Evolutionary conservation across 164 flowering plant species (phyloP).

Genomic region (Magnolia sinica): DNA sequence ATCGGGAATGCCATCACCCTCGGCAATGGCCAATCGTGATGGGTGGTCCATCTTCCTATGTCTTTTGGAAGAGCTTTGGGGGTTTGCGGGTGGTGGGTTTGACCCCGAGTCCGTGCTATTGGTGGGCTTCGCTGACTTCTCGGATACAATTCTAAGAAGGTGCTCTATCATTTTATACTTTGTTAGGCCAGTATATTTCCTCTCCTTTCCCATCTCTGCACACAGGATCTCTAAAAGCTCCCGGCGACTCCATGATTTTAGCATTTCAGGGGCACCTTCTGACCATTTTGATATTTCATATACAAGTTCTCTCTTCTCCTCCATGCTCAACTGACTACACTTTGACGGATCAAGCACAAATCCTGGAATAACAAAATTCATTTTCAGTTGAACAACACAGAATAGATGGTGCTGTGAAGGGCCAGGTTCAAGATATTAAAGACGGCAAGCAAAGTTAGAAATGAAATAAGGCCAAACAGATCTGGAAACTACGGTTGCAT

Average conservation of each 20-base stretch:
- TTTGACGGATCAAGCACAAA: conserved; percentile 56
- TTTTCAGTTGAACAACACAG: background rate
- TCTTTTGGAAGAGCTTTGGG: conserved; percentile 48
- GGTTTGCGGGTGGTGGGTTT: conserved; percentile 29
- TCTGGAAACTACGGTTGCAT: background rate
- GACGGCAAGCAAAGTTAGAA: background rate
- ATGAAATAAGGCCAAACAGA: background rate
- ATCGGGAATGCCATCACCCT: conserved; percentile 23
- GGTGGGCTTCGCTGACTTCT: conserved; percentile 33
- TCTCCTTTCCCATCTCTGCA: conserved; percentile 90
- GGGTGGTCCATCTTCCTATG: conserved; percentile 70
- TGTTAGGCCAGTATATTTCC: conserved; percentile 88
- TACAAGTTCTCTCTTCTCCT: conserved; percentile 81
- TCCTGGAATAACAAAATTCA: conserved; percentile 32
- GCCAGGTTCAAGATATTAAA: background rate
- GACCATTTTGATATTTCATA: conserved; percentile 63
- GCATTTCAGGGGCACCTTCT: conserved; percentile 60
- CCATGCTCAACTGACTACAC: conserved; percentile 64
- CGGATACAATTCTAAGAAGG: conserved; percentile 65
- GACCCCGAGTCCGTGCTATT: conserved; percentile 24
- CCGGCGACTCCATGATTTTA: conserved; percentile 82
- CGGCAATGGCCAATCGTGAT: conserved; percentile 35
- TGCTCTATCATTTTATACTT: conserved; percentile 76
- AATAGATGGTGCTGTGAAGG: background rate
- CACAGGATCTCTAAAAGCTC: conserved; percentile 84